These are phyloP conservation scores for Phytophthora aleatoria DNA, from an alignment of 352 stramenopile genomes.

Conservation along the genomic window DNA sequence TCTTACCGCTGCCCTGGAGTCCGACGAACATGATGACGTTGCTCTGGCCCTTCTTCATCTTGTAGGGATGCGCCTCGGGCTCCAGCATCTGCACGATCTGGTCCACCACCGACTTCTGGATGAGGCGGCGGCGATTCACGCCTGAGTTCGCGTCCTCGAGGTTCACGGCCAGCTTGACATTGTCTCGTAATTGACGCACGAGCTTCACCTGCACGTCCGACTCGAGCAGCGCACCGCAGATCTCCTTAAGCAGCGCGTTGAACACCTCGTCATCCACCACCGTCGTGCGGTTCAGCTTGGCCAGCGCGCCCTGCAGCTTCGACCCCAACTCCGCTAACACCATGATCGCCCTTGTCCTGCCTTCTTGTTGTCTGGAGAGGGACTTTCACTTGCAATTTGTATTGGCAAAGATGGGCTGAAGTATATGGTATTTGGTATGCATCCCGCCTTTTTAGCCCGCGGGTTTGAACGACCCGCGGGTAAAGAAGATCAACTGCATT, in stretches of 20 bases:
- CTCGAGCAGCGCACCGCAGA: conserved; percentile 89
- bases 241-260: conserved; percentile 91
- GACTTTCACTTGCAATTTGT: conserved; percentile 13
- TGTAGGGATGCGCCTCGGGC: conserved; percentile 84
- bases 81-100: conserved; percentile 91
- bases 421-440: neutral
- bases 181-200: conserved; percentile 88
- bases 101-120: conserved; percentile 92
- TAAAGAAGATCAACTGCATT: neutral
- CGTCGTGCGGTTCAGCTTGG: conserved; percentile 87
- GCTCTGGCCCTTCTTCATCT: conserved; percentile 90
- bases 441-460: neutral
- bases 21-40: conserved; percentile 96
- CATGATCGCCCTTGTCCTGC: conserved; percentile 48
- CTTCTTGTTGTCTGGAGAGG: conserved; percentile 1
- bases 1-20: conserved; percentile 97
- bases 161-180: conserved; percentile 89
- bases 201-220: conserved; percentile 91
- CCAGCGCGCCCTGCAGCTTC: conserved; percentile 86
- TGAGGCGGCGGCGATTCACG: conserved; percentile 85
- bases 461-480: neutral
- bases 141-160: conserved; percentile 79
- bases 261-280: conserved; percentile 92
- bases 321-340: conserved; percentile 89
- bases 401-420: neutral